A percentile compares a stretch with the other conserved stretches of the same genome.
These are phyloP conservation scores for Ulmus americana DNA, from an alignment of 331 rosid species.

Conservation along the genomic window DNA sequence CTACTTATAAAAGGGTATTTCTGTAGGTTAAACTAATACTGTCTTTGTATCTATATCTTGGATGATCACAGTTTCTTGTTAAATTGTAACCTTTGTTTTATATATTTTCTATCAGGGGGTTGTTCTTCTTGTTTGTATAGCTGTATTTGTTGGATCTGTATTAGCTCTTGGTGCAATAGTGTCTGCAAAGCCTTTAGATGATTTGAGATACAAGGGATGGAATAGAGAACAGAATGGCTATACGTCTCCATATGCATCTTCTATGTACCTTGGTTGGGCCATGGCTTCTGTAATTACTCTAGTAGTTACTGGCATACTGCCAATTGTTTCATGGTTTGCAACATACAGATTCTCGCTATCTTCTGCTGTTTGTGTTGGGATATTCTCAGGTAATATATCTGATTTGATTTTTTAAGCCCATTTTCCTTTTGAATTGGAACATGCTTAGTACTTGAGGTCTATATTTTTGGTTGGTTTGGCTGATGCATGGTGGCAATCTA, in stretches of 20 bases:
- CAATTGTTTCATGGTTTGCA: constrained; percentile 94
- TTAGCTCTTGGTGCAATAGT: constrained; percentile 83
- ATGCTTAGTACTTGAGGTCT: constrained; percentile 15
- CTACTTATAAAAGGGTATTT: no score
- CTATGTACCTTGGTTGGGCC: constrained; percentile 94
- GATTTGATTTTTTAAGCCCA: neutral
- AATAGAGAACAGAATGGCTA: constrained; percentile 62
- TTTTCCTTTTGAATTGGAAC: constrained; percentile 6
- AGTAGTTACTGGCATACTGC: constrained; percentile 78
- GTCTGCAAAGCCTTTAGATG: constrained; percentile 91
- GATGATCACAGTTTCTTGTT: no score
- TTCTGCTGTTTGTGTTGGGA: constrained; percentile 74
- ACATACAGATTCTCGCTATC: constrained; percentile 83
- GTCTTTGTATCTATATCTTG: no score
- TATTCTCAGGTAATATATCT: constrained; percentile 63
- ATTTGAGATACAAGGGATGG: constrained; percentile 80
- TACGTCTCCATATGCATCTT: constrained; percentile 76
- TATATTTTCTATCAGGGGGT: constrained; percentile 58
- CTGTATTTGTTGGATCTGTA: constrained; percentile 69
- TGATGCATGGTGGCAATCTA: constrained; percentile 6
- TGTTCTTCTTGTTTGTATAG: constrained; percentile 55
- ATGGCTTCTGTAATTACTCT: constrained; percentile 85
- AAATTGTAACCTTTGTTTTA: no score
- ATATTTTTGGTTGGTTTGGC: constrained; percentile 13
- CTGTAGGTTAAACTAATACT: no score